phyloP scores from a whole-genome alignment of 768 basidiomycete genomes.

The Lactarius sp. region DNA sequence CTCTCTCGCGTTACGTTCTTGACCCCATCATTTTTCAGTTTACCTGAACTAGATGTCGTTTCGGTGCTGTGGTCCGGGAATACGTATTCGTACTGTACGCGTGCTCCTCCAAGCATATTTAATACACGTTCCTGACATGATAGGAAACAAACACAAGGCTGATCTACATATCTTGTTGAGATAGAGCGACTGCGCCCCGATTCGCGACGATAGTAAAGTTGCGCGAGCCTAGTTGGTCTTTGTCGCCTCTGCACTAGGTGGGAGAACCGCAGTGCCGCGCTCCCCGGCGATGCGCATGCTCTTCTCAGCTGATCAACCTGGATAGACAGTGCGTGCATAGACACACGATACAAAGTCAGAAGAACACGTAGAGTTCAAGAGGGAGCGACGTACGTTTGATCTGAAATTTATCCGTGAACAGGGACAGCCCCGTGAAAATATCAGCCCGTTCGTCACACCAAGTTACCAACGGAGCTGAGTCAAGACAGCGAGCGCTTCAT shows the following conservation, averaged over 20 bases:
- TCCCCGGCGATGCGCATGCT: conserved; percentile 49
- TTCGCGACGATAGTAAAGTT: conserved; percentile 52
- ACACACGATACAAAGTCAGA: not conserved
- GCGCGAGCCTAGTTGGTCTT: conserved; percentile 34
- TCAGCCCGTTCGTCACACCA: not conserved
- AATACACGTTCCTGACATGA: not conserved
- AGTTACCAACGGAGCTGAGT: not conserved
- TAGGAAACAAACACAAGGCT: not conserved
- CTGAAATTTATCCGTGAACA: conserved; percentile 1
- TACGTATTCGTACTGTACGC: not conserved
- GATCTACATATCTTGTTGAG: not conserved
- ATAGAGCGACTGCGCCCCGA: not conserved
- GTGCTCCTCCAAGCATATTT: not conserved
- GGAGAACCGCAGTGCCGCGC: conserved; percentile 48
- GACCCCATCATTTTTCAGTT: not conserved
- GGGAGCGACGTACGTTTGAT: not conserved
- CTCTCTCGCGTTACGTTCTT: not conserved
- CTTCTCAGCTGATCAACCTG: conserved; percentile 49
- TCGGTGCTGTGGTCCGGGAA: not conserved
- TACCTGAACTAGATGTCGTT: too few relatives aligned
- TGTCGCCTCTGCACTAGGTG: conserved; percentile 39
- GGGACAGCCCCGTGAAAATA: conserved; percentile 8
- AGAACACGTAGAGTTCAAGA: not conserved
- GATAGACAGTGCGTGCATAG: not conserved
- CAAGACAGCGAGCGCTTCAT: not conserved